Conservation (phyloP, 2,329 filamentous ascomycete species). For the Coniochaeta prunicola region DNA sequence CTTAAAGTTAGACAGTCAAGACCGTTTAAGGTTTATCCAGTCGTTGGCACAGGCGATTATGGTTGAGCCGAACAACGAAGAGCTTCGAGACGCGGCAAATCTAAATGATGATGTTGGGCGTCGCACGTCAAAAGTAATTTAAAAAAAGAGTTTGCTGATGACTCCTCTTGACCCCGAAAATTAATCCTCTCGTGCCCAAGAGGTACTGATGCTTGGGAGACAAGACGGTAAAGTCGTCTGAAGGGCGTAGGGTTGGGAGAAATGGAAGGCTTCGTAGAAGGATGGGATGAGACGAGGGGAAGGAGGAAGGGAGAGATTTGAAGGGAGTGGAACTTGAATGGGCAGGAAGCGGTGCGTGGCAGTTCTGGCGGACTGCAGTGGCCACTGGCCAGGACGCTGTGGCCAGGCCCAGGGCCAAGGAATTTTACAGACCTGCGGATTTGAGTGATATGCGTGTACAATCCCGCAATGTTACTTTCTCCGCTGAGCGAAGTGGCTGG, state of each 20-base stretch:
- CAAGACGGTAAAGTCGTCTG: not conserved
- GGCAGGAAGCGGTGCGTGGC: not conserved
- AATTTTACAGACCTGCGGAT: not conserved
- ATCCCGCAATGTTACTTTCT: not conserved
- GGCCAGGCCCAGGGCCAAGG: not conserved
- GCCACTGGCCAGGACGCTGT: not conserved
- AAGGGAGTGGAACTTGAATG: not conserved
- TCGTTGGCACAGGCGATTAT: not conserved
- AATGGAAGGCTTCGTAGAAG: not conserved
- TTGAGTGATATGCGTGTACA: not conserved
- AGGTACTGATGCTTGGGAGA: not conserved
- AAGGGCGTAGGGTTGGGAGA: not conserved
- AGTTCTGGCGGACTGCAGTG: not conserved
- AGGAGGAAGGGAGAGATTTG: constrained; percentile 3
- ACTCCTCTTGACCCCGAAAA: not conserved
- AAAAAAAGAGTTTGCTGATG: not conserved
- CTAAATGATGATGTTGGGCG: not conserved
- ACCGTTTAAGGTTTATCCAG: not conserved
- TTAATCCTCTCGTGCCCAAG: not conserved
- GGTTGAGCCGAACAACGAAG: not conserved
- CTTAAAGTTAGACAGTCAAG: not conserved
- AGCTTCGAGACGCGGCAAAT: not conserved
- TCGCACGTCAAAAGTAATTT: not conserved
- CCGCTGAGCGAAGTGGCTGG: not conserved
- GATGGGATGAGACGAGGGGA: not conserved